Evolutionary conservation across 2,329 filamentous ascomycete species (phyloP), one percentile per base, ranked within the genome.

Genomic region (Fragosphaeria purpurea): DNA sequence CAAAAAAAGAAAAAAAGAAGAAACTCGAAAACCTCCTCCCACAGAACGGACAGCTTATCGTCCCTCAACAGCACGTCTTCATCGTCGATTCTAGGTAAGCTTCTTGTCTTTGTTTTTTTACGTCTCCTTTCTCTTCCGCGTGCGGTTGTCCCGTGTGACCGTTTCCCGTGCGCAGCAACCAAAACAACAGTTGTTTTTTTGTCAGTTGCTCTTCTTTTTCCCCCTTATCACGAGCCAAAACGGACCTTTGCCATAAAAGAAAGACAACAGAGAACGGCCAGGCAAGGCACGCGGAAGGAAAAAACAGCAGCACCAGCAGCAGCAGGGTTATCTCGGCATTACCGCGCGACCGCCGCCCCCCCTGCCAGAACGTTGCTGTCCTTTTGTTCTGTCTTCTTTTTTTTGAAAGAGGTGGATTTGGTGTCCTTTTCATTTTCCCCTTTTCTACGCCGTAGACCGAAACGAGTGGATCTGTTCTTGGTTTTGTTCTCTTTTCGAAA

Each of bases 181-280:
- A 45, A 35, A 12, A 31, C n/a, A 10, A 22, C 6, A 10, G 31
- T 30, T 31, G 11, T 37, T 34, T 10, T 11, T 37, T 30, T 31
- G 11, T 37, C 7, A 43, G 32, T 52, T 42, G 38, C 34, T 49
- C 31, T 43, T 44, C 22, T 22, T 22, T 22, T 22, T 22, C 22
- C 22, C 22, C 22, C 22, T 22, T 47, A 41, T 53, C 51, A 50
- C 51, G 41, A 53, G 50, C 22, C 49, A 44, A 47, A 30, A 22
- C 22, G 22, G 22, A 22, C 22, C 22, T 22, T 22, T 22, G 2
- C 22, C 22, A 22, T 22, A 13, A 9, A 44, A 11, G 39, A 44
- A 22, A 22, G 35, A 45, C 13, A 46, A n/a, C 33, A 34, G 10
- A 46, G 42, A 46, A 48, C 13, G 34, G 6, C 33, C 31, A 12